Base-by-base conservation (phyloP, 75 land plant genomes). In the Sequoiadendron giganteum region DNA sequence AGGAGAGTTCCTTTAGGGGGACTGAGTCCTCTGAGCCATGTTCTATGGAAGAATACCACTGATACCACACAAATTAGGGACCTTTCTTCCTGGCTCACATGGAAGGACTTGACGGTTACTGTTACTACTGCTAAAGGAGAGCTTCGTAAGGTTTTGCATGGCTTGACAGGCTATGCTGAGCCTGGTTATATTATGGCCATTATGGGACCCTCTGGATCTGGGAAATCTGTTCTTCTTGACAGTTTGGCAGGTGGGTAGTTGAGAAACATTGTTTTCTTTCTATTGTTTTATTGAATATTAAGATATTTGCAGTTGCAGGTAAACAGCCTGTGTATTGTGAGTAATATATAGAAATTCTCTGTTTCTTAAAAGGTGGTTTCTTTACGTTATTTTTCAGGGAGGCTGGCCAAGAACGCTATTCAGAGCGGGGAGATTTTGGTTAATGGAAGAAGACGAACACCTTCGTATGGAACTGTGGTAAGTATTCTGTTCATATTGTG, bases 401-500 rank as follows among this genome's bases (percentile, higher is more conserved):
- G 93, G 47, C 61, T 93, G 58, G 28, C 47, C 52, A 90, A 93
- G 68, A 89, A 89, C 72, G 89, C 90, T 14, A 89, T 49, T 73
- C 89, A 85, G 45, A 86, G 89, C 15, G 94, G 96, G n/a, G 86
- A 92, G 34, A 90, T 95, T 78, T 70, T 93, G 6, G 55, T 95
- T 49, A 95, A 95, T 87, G 96, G 96, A 38, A 89, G 91, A 11
- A 89, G 81, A 47, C 88, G 88, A 75, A 70, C 55, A 10, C 90
- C 93, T 25, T 88, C 96, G 2, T 95, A 88, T 89, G 94, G 96
- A 77, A 90, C 93, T 52, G 91, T 93, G 86, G 95, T 94, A 88
- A 52, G 90, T 85, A 39, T 30, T 58, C 65, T 89, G 4, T 28
- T 42, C 43, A 3, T 3, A 42, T 3, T 42, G 4, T 3, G 1